phyloP scores from a whole-genome alignment of 768 basidiomycete genomes.

The Hygrophorus pudorinus region DNA sequence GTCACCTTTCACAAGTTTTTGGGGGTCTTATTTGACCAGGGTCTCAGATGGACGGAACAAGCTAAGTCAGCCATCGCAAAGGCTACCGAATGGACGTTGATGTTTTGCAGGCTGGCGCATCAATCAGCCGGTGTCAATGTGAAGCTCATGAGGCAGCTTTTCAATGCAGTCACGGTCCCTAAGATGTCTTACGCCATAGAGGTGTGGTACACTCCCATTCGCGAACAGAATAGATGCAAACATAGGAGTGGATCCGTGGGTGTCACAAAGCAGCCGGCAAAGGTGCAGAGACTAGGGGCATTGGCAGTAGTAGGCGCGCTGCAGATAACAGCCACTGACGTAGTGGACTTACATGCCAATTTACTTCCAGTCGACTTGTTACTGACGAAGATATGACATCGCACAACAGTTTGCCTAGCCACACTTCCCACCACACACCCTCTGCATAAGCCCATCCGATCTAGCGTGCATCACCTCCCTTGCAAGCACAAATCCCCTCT shows the following conservation, averaged over 20 bases:
- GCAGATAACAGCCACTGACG: no score
- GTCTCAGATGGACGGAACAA: no score
- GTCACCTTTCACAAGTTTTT: no score
- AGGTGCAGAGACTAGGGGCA: no score
- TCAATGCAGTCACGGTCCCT: constrained; percentile 18
- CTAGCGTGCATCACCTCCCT: background rate
- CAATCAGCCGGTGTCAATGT: no score
- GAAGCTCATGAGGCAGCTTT: constrained; percentile 14
- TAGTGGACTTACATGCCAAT: no score
- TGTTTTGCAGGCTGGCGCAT: constrained; percentile 7
- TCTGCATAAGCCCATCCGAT: constrained; percentile 2
- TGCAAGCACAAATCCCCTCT: constrained; percentile 13
- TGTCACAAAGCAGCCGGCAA: no score
- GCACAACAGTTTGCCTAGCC: constrained; percentile 8
- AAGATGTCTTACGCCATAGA: no score
- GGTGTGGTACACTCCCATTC: constrained; percentile 17
- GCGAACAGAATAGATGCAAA: no score
- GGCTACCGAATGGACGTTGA: constrained; percentile 2
- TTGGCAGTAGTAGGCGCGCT: constrained; percentile 15
- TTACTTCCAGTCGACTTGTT: constrained; percentile 10
- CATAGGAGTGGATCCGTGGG: no score
- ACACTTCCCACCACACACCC: constrained; percentile 14
- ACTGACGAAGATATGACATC: constrained; percentile 7
- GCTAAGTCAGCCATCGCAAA: constrained; percentile 10
- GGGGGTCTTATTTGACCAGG: no score